Evolutionary conservation across 2,329 filamentous ascomycete genomes (phyloP).

Genomic region (Talaromyces rugulosus): DNA sequence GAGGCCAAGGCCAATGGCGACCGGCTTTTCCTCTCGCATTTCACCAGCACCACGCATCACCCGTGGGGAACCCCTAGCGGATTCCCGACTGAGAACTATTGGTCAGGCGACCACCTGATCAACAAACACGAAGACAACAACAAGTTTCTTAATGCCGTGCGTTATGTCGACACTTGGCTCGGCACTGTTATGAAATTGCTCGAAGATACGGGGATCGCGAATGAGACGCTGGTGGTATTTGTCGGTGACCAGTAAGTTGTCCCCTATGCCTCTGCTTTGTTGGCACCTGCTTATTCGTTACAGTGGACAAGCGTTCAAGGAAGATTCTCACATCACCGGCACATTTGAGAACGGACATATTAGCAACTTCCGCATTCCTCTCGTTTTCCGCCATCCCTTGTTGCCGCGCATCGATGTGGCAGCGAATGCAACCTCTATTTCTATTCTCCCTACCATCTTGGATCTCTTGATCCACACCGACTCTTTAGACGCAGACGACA

Average conservation of each 20-base stretch:
- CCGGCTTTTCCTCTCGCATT: constrained; percentile 28
- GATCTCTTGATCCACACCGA: constrained; percentile 41
- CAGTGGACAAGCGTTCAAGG: constrained; percentile 40
- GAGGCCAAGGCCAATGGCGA: constrained; percentile 20
- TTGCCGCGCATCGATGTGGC: constrained; percentile 39
- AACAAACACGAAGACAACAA: constrained; percentile 34
- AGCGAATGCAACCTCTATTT: constrained; percentile 38
- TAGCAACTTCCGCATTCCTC: constrained; percentile 41
- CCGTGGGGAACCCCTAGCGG: constrained; percentile 36
- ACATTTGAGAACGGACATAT: constrained; percentile 44
- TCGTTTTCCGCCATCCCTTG: constrained; percentile 42
- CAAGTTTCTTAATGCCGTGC: constrained; percentile 40
- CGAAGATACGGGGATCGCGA: constrained; percentile 40
- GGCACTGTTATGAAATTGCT: constrained; percentile 37
- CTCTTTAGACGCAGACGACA: constrained; percentile 33
- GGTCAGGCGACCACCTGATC: constrained; percentile 15
- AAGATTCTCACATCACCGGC: constrained; percentile 35
- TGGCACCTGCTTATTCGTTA: not conserved
- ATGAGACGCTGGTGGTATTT: constrained; percentile 43
- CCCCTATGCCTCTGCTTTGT: not conserved
- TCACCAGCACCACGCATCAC: constrained; percentile 37
- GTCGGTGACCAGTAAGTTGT: constrained; percentile 37
- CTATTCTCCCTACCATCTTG: constrained; percentile 44
- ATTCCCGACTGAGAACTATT: constrained; percentile 25
- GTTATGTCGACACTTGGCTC: constrained; percentile 38